A percentile compares a stretch with the other conserved stretches of the same genome.
Evolutionary conservation across 208 protist genomes (phyloP).

Genomic region (Leishmania martiniquensis): DNA sequence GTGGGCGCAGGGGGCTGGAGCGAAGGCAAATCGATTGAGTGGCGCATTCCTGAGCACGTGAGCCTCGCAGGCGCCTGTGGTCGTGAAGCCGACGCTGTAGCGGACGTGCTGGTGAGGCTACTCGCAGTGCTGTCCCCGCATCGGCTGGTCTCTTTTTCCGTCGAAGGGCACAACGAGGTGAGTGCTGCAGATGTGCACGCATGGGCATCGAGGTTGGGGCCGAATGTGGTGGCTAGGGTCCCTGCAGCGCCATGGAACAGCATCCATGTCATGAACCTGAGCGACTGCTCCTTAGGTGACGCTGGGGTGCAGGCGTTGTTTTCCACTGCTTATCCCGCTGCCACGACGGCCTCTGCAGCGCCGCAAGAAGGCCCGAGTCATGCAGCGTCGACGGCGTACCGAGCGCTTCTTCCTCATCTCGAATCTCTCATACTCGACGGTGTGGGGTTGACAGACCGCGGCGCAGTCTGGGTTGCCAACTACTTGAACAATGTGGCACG

Average conservation of each 20-base stretch:
- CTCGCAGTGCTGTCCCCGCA: neutral
- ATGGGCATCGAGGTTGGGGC: neutral
- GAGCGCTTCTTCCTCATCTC: conserved; percentile 1
- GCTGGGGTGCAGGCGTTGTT: conserved; percentile 18
- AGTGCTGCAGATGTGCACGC: neutral
- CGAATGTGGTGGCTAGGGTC: too few relatives aligned
- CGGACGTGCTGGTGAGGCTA: neutral
- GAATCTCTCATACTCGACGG: conserved; percentile 10
- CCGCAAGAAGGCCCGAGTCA: neutral
- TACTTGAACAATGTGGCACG: neutral
- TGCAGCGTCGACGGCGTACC: neutral
- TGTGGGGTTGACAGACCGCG: conserved; percentile 15
- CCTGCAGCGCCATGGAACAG: neutral
- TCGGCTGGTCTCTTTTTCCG: neutral
- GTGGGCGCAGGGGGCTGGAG: neutral
- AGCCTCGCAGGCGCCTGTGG: neutral
- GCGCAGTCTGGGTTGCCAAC: neutral
- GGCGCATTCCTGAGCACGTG: conserved; percentile 1
- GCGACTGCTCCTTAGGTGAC: conserved; percentile 18
- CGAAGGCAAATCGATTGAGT: neutral
- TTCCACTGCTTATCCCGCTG: conserved; percentile 5
- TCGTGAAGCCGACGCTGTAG: neutral
- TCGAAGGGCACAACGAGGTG: conserved; percentile 7
- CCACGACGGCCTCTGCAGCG: neutral
- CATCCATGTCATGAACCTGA: conserved; percentile 13